Conservation (phyloP, 1,139 yeast genomes). For the Kurtzmaniella quercitrusa region DNA sequence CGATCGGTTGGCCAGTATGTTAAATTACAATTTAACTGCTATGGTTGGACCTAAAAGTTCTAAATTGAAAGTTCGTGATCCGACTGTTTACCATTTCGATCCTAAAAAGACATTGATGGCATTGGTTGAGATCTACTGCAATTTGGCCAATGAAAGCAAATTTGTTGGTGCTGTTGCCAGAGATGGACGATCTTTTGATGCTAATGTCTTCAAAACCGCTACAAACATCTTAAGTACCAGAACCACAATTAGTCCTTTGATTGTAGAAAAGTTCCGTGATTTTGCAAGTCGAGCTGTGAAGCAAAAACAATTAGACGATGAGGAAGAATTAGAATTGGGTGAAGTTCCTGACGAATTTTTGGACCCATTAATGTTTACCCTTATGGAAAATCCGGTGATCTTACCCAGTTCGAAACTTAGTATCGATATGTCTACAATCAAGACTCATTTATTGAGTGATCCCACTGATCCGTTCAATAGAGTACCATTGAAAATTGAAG, state of each 20-base stretch:
- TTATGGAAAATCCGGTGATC: slow-evolving; percentile 94
- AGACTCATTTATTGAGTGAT: slow-evolving; percentile 89
- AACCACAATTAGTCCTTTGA: slow-evolving; percentile 47
- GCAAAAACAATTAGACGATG: slow-evolving; percentile 61
- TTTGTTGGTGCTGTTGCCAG: slow-evolving; percentile 80
- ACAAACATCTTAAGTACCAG: slow-evolving; percentile 57
- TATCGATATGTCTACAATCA: slow-evolving; percentile 87
- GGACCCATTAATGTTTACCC: slow-evolving; percentile 92
- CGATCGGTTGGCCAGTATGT: slow-evolving; percentile 91
- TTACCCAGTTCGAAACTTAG: slow-evolving; percentile 81
- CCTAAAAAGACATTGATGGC: slow-evolving; percentile 70
- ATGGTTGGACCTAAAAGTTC: slow-evolving; percentile 94
- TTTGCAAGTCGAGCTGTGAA: slow-evolving; percentile 65
- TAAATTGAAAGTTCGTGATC: slow-evolving; percentile 78
- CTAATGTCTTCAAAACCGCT: slow-evolving; percentile 66
- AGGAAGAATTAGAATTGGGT: slow-evolving; percentile 83
- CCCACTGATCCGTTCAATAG: slow-evolving; percentile 97
- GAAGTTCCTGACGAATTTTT: slow-evolving; percentile 95
- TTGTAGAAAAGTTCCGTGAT: slow-evolving; percentile 45
- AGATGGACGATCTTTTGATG: slow-evolving; percentile 83
- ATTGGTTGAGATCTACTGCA: slow-evolving; percentile 70
- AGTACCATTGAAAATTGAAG: slow-evolving; percentile 83
- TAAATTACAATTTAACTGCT: slow-evolving; percentile 83
- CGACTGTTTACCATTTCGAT: slow-evolving; percentile 78
- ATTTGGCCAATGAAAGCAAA: slow-evolving; percentile 58